Evolutionary conservation across 2,329 filamentous ascomycete genomes (phyloP).

Genomic region (Phaeoacremonium minimum): DNA sequence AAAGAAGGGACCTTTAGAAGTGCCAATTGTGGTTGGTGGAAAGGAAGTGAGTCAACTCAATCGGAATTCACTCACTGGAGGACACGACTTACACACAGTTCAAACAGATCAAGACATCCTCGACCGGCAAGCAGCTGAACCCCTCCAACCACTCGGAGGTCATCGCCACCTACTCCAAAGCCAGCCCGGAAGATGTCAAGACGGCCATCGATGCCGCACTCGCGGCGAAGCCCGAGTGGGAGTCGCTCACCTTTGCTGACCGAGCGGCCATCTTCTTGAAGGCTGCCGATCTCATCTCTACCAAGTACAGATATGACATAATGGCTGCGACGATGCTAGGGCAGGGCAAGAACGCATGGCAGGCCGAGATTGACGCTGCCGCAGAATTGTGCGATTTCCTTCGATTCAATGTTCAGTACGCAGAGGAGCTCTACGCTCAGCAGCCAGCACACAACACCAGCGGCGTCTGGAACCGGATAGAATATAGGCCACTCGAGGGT

Average conservation of each 20-base stretch:
- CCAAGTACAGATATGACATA: conserved; percentile 93
- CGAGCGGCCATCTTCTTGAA: conserved; percentile 92
- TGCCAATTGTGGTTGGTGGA: conserved; percentile 81
- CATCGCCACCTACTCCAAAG: conserved; percentile 82
- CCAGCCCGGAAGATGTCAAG: conserved; percentile 70
- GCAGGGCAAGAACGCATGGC: conserved; percentile 98
- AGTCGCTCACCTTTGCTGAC: conserved; percentile 81
- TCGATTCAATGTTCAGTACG: conserved; percentile 90
- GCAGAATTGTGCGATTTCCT: conserved; percentile 92
- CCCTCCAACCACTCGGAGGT: conserved; percentile 73
- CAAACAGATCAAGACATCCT: conserved; percentile 59
- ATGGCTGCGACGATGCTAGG: conserved; percentile 96
- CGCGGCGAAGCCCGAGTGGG: conserved; percentile 83
- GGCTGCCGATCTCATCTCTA: conserved; percentile 84
- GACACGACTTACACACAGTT: not conserved
- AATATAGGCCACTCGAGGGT: conserved; percentile 86
- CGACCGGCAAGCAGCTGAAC: conserved; percentile 69
- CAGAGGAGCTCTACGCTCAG: conserved; percentile 82
- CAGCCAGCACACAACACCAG: conserved; percentile 81
- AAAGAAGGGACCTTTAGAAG: conserved; percentile 65
- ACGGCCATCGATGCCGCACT: conserved; percentile 80
- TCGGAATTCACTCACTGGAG: not conserved
- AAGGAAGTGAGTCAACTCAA: conserved; percentile 58
- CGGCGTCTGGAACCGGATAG: conserved; percentile 87
- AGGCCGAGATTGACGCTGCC: conserved; percentile 96